Evolutionary conservation across 2,329 filamentous ascomycete species (phyloP).

Genomic region (Biscogniauxia sp.): DNA sequence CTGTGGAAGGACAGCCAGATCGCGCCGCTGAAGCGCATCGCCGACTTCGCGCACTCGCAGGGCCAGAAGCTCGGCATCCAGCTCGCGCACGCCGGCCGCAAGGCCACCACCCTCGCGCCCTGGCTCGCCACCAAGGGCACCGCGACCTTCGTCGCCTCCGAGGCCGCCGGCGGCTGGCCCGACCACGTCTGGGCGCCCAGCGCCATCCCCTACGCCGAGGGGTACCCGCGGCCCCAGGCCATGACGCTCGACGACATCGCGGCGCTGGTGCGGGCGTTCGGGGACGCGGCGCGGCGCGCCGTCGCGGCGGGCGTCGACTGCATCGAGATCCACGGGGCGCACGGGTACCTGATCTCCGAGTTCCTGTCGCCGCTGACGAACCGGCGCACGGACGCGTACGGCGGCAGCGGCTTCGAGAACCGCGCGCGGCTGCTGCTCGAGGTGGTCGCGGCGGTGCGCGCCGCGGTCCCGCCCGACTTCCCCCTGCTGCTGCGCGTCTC

Average conservation of each 20-base stretch:
- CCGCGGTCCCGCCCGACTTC: slow-evolving; percentile 60
- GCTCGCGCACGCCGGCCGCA: slow-evolving; percentile 75
- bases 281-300: slow-evolving; percentile 35
- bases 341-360: slow-evolving; percentile 71
- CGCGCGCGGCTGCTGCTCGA: slow-evolving; percentile 67
- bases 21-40: slow-evolving; percentile 64
- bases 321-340: slow-evolving; percentile 73
- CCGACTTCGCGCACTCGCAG: slow-evolving; percentile 79
- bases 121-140: slow-evolving; percentile 59
- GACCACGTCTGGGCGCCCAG: slow-evolving; percentile 48
- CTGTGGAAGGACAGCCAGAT: slow-evolving; percentile 86
- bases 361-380: slow-evolving; percentile 72
- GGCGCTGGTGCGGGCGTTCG: slow-evolving; percentile 35
- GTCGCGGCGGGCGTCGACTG: slow-evolving; percentile 57
- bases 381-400: slow-evolving; percentile 65
- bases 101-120: slow-evolving; percentile 58
- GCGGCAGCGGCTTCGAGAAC: slow-evolving; percentile 68
- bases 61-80: slow-evolving; percentile 76
- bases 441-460: slow-evolving; percentile 60
- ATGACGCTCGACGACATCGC: slow-evolving; percentile 48
- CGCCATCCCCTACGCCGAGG: slow-evolving; percentile 56
- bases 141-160: slow-evolving; percentile 33
- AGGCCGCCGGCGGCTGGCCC: slow-evolving; percentile 38
- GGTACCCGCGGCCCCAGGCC: slow-evolving; percentile 54
- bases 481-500: slow-evolving; percentile 66